Conservation (phyloP, 768 basidiomycete genomes). For the Panaeolus papilionaceus region DNA sequence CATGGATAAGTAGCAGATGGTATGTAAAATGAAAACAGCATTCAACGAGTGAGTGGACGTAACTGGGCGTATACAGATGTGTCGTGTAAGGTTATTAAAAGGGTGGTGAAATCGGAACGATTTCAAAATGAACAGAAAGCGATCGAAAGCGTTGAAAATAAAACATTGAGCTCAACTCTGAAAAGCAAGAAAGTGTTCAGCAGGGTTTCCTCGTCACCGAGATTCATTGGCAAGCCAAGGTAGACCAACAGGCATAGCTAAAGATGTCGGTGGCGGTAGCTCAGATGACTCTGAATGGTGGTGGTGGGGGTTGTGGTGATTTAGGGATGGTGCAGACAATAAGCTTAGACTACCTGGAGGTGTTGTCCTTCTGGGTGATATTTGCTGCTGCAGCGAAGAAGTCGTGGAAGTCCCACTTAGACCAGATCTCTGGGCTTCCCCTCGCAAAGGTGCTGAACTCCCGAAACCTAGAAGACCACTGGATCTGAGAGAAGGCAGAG, state of each 20-base stretch:
- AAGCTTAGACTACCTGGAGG: conserved; percentile 27
- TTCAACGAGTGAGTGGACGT: conserved; percentile 11
- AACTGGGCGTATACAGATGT: conserved; percentile 8
- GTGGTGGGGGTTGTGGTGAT: conserved; percentile 26
- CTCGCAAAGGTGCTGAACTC: conserved; percentile 39
- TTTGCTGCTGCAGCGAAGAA: conserved; percentile 23
- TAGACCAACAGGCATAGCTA: conserved; percentile 68
- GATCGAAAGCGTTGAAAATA: conserved; percentile 21
- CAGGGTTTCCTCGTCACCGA: conserved; percentile 37
- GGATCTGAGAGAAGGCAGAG: conserved; percentile 76
- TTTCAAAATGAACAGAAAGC: conserved; percentile 14
- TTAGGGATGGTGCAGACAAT: conserved; percentile 23
- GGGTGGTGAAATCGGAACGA: conserved; percentile 15
- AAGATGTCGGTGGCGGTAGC: conserved; percentile 34
- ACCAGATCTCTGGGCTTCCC: conserved; percentile 19
- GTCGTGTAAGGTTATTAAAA: conserved; percentile 16
- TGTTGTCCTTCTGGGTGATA: conserved; percentile 38
- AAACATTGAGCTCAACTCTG: conserved; percentile 27
- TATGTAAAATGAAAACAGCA: conserved; percentile 17
- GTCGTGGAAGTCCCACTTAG: conserved; percentile 25
- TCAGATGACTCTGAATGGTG: conserved; percentile 34
- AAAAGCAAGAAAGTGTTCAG: conserved; percentile 18
- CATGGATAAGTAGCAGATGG: conserved; percentile 18
- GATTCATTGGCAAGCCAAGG: conserved; percentile 74
- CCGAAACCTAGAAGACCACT: conserved; percentile 73